Conservation (phyloP, 768 basidiomycete genomes). For the Tricholoma bakamatsutake region DNA sequence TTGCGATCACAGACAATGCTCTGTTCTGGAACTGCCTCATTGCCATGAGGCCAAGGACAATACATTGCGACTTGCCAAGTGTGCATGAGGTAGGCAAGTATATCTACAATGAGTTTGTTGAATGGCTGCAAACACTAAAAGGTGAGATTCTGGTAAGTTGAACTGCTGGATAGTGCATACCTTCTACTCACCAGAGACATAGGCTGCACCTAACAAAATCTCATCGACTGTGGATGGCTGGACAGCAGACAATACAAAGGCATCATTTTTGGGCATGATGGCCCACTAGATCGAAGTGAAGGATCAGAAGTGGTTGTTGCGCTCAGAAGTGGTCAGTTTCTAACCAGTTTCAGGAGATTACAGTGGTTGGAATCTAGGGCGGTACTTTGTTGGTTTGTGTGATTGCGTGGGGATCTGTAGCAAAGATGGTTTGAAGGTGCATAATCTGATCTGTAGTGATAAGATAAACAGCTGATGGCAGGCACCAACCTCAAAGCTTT, state of each 20-base stretch:
- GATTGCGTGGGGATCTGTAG: too few species aligned
- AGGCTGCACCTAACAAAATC: constrained; percentile 17
- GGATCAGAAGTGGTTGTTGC: constrained; percentile 15
- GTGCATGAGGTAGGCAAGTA: constrained; percentile 10
- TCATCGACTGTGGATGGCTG: too few species aligned
- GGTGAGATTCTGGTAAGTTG: too few species aligned
- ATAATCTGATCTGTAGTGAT: neutral
- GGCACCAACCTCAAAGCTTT: too few species aligned
- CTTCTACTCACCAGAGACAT: too few species aligned
- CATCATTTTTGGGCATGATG: constrained; percentile 13
- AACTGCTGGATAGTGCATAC: too few species aligned
- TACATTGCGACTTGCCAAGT: constrained; percentile 2
- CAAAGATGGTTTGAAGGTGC: constrained; percentile 16
- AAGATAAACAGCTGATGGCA: too few species aligned
- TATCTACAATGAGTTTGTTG: constrained; percentile 15
- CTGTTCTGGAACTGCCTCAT: neutral
- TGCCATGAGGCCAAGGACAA: neutral
- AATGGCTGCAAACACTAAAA: neutral
- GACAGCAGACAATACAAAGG: constrained; percentile 13
- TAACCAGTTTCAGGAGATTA: too few species aligned
- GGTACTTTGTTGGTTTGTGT: too few species aligned
- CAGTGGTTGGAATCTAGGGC: constrained; percentile 6
- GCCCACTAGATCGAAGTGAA: constrained; percentile 18
- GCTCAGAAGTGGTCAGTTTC: constrained; percentile 17
- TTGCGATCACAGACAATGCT: neutral